Evolutionary conservation across 345 rosid species (phyloP), one percentile per base, ranked within the genome.

Genomic region (Pelargonium nanum): DNA sequence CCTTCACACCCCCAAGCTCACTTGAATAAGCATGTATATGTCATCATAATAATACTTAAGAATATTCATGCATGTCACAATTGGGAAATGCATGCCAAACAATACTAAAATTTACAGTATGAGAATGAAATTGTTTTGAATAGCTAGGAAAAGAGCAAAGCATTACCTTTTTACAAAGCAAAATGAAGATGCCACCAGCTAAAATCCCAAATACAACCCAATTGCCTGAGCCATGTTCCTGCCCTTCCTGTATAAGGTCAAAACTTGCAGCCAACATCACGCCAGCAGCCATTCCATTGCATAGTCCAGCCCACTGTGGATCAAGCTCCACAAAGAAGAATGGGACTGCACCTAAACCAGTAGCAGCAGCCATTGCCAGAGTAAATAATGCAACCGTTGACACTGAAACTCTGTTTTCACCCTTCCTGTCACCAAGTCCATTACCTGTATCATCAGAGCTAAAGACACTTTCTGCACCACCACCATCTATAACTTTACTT

Each of bases 231-330:
- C 91, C 96, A 69, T 90, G 93, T 34, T 72, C 82, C 71, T 88
- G 95, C 26, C 99, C 99, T 67, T 94, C 99, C 80, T 86, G 92
- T 24, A 94, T 72, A 65, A 94, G 96, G 73, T 94, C 99, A 67
- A 94, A 94, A 75, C 99, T 94, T 53, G 99, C 99, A 16, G 97
- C 99, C 82, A 94, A 74, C 99, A 94, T 94, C 65, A 94, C 99
- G 70, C 96, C 99, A 70, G 96, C 91, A 13, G 99, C 99, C 99
- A 90, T 90, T 72, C 99, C 99, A 76, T 86, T 86, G 87, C 99
- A 94, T 68, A 94, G 67, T 26, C 99, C 97, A 73, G 91, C 97
- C 99, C 99, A 90, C 19, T 86, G 91, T 63, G 87, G 89, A 71
- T 83, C 97, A 44, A 94, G 88, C 77, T 94, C 97, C 56, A 94